These are phyloP conservation scores for Penstemon barbatus DNA, from an alignment of 257 asterid species.

Conservation along the genomic window DNA sequence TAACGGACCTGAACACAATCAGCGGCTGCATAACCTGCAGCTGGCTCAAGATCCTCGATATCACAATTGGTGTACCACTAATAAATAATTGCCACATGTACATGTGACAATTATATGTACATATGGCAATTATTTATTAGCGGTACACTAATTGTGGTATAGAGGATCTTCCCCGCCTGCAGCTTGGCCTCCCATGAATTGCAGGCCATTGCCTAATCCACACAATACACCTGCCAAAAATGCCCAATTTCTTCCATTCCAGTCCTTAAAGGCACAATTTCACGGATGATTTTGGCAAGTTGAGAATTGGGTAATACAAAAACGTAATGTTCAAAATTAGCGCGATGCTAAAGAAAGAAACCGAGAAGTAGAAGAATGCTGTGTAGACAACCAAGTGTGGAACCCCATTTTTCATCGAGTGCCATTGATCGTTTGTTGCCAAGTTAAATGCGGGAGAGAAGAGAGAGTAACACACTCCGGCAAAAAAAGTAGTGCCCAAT, in stretches of 20 bases:
- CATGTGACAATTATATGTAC: too few species aligned
- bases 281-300: conserved; percentile 44
- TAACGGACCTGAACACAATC: conserved; percentile 46
- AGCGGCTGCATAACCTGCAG: conserved; percentile 55
- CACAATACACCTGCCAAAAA: conserved; percentile 39
- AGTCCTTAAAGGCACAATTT: conserved; percentile 32
- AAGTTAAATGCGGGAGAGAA: conserved; percentile 53
- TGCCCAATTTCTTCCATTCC: conserved; percentile 43
- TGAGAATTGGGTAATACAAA: conserved; percentile 39
- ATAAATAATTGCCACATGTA: too few species aligned
- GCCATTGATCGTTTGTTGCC: conserved; percentile 51
- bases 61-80: too few species aligned
- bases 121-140: too few species aligned
- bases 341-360: conserved; percentile 39
- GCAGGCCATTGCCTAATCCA: conserved; percentile 13
- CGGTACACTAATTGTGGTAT: too few species aligned
- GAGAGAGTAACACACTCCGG: conserved; percentile 39
- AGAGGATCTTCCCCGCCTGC: too few species aligned
- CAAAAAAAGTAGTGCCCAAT: conserved; percentile 41
- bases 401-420: conserved; percentile 33
- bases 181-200: conserved; percentile 58
- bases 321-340: conserved; percentile 32
- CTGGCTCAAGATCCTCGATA: too few species aligned
- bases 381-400: conserved; percentile 42
- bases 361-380: conserved; percentile 54